phyloP scores from a whole-genome alignment of 2,329 filamentous ascomycete species.

The Metarhizium rileyi region DNA sequence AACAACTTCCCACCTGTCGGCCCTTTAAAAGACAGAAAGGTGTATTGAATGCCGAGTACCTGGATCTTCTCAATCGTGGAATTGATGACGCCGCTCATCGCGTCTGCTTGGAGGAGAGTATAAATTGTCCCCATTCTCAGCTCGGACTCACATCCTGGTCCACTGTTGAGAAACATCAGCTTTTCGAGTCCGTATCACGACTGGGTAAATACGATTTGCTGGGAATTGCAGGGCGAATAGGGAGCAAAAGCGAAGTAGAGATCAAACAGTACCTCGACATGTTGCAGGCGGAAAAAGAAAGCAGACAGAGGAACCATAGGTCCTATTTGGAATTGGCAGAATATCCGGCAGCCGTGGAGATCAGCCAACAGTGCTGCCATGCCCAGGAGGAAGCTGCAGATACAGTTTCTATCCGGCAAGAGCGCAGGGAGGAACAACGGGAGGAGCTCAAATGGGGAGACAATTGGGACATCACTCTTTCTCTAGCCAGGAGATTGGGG shows the following conservation, averaged over 20 bases:
- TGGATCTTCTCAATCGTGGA: constrained; percentile 45
- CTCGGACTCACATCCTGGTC: constrained; percentile 66
- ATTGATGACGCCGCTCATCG: constrained; percentile 42
- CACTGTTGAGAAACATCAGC: constrained; percentile 54
- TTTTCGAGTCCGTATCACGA: constrained; percentile 57
- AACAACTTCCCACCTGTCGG: constrained; percentile 13
- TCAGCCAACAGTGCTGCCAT: constrained; percentile 54
- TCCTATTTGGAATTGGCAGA: constrained; percentile 38
- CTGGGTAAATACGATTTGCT: constrained; percentile 53
- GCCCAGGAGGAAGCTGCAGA: constrained; percentile 62
- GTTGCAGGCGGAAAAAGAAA: constrained; percentile 41
- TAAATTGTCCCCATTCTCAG: constrained; percentile 37
- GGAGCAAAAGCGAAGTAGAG: constrained; percentile 65
- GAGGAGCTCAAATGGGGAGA: constrained; percentile 54
- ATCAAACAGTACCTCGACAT: constrained; percentile 59
- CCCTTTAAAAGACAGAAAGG: constrained; percentile 37
- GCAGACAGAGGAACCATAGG: constrained; percentile 25
- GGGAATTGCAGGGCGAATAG: constrained; percentile 53
- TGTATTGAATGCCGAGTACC: constrained; percentile 35
- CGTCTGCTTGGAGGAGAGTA: constrained; percentile 21
- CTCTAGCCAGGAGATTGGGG: constrained; percentile 22
- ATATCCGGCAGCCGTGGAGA: constrained; percentile 62
- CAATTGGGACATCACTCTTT: constrained; percentile 53
- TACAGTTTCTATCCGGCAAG: constrained; percentile 53
- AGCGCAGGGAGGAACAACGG: constrained; percentile 47